These are phyloP conservation scores for Apiospora arundinis DNA, from an alignment of 2,329 filamentous ascomycete species.

Conservation along the genomic window DNA sequence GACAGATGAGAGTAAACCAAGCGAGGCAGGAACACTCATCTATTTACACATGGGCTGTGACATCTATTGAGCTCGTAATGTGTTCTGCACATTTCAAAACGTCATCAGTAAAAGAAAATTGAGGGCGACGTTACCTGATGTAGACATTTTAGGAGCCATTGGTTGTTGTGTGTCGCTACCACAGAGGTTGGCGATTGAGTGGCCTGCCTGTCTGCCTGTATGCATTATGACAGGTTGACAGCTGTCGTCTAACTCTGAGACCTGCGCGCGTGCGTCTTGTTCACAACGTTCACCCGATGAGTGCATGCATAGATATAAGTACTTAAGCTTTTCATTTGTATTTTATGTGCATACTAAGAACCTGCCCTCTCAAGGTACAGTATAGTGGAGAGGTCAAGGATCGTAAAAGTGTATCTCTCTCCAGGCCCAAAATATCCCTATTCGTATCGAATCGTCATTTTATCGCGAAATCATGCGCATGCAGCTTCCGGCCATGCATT, in stretches of 20 bases:
- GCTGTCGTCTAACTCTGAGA: neutral
- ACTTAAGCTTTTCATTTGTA: neutral
- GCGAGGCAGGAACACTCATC: neutral
- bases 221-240: conserved; percentile 7
- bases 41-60: neutral
- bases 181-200: neutral
- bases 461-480: neutral
- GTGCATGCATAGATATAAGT: neutral
- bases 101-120: neutral
- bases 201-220: neutral
- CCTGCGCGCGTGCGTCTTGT: neutral
- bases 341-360: neutral
- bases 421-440: neutral
- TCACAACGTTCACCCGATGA: neutral
- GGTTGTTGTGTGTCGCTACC: too few relatives aligned
- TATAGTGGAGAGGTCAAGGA: neutral
- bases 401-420: neutral
- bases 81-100: neutral
- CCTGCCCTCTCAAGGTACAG: neutral
- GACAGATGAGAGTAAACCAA: neutral
- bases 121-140: neutral
- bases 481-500: neutral
- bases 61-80: neutral
- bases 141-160: neutral
- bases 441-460: neutral